These are phyloP conservation scores for Citrus maxima DNA, from an alignment of 345 rosid species.

Conservation along the genomic window DNA sequence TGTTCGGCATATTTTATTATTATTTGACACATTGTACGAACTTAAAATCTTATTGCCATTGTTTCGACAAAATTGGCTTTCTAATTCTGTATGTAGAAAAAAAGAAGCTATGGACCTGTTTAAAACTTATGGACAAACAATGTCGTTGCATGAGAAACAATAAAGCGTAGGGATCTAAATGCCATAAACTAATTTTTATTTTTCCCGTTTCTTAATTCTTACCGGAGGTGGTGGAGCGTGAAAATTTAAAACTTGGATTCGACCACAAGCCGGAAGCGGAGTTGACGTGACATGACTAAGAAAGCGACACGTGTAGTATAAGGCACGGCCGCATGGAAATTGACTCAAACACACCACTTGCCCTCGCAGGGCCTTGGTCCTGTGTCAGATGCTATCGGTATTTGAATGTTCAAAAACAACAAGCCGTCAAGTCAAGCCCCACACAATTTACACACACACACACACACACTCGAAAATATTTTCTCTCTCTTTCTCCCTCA, in stretches of 20 bases:
- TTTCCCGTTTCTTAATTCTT: neutral
- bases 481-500: constrained; percentile 5
- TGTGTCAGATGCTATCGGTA: constrained; percentile 18
- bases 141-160: neutral
- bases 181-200: too few relatives aligned
- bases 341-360: constrained; percentile 11
- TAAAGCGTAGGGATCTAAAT: neutral
- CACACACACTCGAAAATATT: constrained; percentile 6
- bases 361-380: constrained; percentile 30
- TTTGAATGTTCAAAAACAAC: constrained; percentile 81
- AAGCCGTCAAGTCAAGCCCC: neutral
- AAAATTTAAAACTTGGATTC: neutral
- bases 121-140: neutral
- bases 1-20: too few relatives aligned
- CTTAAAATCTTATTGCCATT: too few relatives aligned
- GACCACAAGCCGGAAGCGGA: neutral
- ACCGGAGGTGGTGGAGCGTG: neutral
- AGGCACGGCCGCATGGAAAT: neutral
- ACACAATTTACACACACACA: neutral
- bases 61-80: too few relatives aligned
- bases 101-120: too few relatives aligned
- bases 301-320: constrained; percentile 12
- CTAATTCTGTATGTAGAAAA: too few relatives aligned
- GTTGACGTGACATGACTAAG: neutral
- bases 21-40: too few relatives aligned